Conservation (phyloP, 192 early-diverging fungal genomes). For the Helicostylum pulchrum region DNA sequence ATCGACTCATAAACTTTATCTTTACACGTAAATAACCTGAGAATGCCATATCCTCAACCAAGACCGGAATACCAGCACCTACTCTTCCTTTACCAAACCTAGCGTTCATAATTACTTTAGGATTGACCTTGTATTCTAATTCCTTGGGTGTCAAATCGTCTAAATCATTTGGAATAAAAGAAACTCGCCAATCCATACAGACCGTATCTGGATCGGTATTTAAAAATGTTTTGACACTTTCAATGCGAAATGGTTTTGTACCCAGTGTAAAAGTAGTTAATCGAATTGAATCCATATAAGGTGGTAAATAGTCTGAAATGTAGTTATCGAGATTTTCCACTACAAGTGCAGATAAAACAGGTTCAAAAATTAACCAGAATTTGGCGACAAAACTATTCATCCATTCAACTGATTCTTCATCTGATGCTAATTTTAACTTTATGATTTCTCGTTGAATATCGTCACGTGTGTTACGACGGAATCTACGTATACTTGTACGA, state of each 20-base stretch:
- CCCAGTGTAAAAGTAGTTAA: slow-evolving; percentile 64
- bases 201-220: slow-evolving; percentile 55
- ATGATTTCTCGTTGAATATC: slow-evolving; percentile 55
- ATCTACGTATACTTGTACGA: slow-evolving; percentile 50
- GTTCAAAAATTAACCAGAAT: slow-evolving; percentile 81
- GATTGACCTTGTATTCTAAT: slow-evolving; percentile 56
- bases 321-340: slow-evolving; percentile 59
- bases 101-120: slow-evolving; percentile 72
- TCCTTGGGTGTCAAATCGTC: slow-evolving; percentile 50
- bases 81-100: slow-evolving; percentile 73
- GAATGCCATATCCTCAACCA: slow-evolving; percentile 73
- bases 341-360: slow-evolving; percentile 63
- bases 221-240: slow-evolving; percentile 55
- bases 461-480: slow-evolving; percentile 51
- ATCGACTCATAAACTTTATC: slow-evolving; percentile 69
- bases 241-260: slow-evolving; percentile 59
- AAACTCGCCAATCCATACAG: slow-evolving; percentile 76
- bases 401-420: slow-evolving; percentile 70
- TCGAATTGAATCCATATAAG: slow-evolving; percentile 61
- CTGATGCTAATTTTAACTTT: slow-evolving; percentile 40
- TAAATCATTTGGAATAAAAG: slow-evolving; percentile 70
- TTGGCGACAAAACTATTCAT: slow-evolving; percentile 66
- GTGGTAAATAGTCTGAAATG: slow-evolving; percentile 58
- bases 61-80: slow-evolving; percentile 69
- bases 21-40: slow-evolving; percentile 60